Evolutionary conservation across 2,329 filamentous ascomycete species (phyloP), one percentile per base, ranked within the genome.

Genomic region (Gremmenia infestans): DNA sequence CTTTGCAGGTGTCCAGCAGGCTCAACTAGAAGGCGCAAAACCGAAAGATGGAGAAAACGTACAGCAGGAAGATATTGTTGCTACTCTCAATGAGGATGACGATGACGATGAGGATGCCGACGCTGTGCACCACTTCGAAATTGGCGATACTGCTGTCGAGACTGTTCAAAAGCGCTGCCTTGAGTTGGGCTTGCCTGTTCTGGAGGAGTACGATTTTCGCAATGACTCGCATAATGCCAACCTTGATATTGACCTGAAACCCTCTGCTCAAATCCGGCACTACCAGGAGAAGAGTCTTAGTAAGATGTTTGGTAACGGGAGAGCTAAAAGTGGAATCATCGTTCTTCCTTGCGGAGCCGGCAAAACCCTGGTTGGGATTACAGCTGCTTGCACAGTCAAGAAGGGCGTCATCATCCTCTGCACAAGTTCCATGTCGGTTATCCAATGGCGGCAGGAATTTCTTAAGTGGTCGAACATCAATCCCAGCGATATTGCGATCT

Each of bases 221-320:
- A 92, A 94, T 64, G 94, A 99, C 70, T 83, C 89, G 58, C 81
- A 85, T 64, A 99, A 97, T 67, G 83, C 93, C 0, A 96, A 90
- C 50, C 77, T 99, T 37, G 91, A 97, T 55, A 99, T 99, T 64
- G 93, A 97, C 70, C 78, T 97, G 49, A 89, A 89, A 65, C 92
- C 93, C 0, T 86, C 87, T 55, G 93, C 92, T 0, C 88, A 93
- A 67, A 97, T 97, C 70, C 86, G 93, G 70, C 86, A 82, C 76
- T 99, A 99, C 66, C 94, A 99, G 71, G 94, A 99, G 72, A 96
- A 97, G 75, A 96, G 91, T 63, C 78, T 99, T 9, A 96, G 90
- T 76, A 99, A 99, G 73, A 99, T 99, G 94, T 99, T 99, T 71
- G 93, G 94, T 69, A 99, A 99, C 69, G 93, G 93, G 50, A 87